Conservation (phyloP, 192 early-diverging fungal species). For the Backusella australiensis region DNA sequence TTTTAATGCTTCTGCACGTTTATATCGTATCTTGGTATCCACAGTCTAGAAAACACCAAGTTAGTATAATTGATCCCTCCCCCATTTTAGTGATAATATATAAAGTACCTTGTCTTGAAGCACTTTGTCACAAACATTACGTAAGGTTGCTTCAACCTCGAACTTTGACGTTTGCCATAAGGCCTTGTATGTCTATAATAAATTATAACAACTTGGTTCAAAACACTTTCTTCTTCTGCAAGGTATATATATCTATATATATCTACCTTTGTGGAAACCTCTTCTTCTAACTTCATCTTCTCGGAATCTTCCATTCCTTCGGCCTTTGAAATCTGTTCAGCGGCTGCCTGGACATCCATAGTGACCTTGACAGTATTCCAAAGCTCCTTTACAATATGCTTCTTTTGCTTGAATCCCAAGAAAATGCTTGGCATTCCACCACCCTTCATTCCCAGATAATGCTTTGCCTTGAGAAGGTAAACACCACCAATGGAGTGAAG, state of each 20-base stretch:
- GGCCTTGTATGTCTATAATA: constrained; percentile 23
- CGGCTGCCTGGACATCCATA: constrained; percentile 30
- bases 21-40: constrained; percentile 20
- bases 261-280: constrained; percentile 29
- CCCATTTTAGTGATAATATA: not conserved
- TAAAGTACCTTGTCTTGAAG: constrained; percentile 23
- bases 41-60: constrained; percentile 8
- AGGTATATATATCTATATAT: too few species aligned
- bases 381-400: constrained; percentile 43
- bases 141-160: constrained; percentile 37
- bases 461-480: constrained; percentile 75
- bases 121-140: not conserved
- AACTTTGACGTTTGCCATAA: constrained; percentile 42
- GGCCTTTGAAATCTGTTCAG: constrained; percentile 28
- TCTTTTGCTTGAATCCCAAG: constrained; percentile 44
- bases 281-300: constrained; percentile 36
- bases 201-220: not conserved
- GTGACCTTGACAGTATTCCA: constrained; percentile 32
- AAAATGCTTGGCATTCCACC: constrained; percentile 39
- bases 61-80: too few species aligned
- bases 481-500: constrained; percentile 81
- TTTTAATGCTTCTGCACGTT: constrained; percentile 35
- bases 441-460: constrained; percentile 55
- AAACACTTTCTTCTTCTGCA: not conserved
- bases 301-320: constrained; percentile 35